Evolutionary conservation across 1,284 basidiomycete species (phyloP).

Genomic region (Agaricales sp.): DNA sequence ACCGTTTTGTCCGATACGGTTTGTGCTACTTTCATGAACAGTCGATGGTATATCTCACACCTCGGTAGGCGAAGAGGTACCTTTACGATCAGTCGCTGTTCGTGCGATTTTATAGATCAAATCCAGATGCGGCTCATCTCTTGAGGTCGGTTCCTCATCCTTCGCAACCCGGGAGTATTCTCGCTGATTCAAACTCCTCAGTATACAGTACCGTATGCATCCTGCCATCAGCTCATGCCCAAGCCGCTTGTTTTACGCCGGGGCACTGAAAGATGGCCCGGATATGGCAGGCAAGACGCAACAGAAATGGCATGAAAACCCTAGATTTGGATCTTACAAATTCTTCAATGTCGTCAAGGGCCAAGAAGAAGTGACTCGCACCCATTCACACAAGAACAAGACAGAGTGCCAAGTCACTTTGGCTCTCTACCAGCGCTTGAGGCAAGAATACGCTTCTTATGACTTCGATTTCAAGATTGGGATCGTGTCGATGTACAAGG

Average conservation of each 20-base stretch:
- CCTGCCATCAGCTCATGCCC: constrained; percentile 90
- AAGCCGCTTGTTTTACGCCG: constrained; percentile 83
- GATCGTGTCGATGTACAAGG: constrained; percentile 92
- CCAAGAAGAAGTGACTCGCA: constrained; percentile 41
- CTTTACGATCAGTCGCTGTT: constrained; percentile 92
- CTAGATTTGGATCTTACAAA: constrained; percentile 80
- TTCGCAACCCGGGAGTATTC: too few relatives aligned
- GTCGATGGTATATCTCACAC: constrained; percentile 1
- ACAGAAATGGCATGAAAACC: constrained; percentile 79
- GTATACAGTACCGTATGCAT: constrained; percentile 99
- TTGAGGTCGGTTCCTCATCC: constrained; percentile 71
- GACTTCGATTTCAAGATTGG: constrained; percentile 79
- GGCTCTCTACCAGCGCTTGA: constrained; percentile 70
- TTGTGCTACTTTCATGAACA: constrained; percentile 11
- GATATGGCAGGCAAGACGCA: constrained; percentile 79
- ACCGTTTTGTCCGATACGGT: constrained; percentile 88
- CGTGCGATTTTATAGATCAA: constrained; percentile 79
- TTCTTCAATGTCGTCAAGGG: constrained; percentile 77
- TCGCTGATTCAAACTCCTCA: too few relatives aligned
- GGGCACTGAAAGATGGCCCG: constrained; percentile 79
- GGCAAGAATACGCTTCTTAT: constrained; percentile 50
- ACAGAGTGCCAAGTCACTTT: constrained; percentile 74
- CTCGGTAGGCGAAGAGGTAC: constrained; percentile 55
- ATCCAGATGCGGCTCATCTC: constrained; percentile 77
- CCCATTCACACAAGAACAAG: constrained; percentile 74